phyloP scores from a whole-genome alignment of 2,329 filamentous ascomycete species.

The Fusarium succisae region DNA sequence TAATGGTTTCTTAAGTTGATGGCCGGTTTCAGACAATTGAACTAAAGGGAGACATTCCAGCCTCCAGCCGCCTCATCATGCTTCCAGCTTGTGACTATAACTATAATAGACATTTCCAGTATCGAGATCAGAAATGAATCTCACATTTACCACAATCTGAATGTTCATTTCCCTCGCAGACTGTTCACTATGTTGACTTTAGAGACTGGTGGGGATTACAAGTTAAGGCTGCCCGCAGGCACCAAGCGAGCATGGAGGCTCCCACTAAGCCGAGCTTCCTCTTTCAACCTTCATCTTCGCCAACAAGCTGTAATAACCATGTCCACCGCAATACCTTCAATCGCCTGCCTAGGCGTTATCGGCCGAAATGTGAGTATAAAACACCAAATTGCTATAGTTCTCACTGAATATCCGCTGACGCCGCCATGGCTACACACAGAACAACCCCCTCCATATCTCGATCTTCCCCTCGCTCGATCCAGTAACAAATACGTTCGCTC shows the following conservation, averaged over 20 bases:
- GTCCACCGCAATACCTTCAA: conserved; percentile 75
- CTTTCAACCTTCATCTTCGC: conserved; percentile 28
- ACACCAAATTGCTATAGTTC: background rate
- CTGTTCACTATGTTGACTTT: conserved; percentile 18
- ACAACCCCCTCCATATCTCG: conserved; percentile 94
- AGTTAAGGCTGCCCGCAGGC: conserved; percentile 20
- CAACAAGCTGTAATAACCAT: conserved; percentile 49
- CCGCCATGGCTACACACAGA: conserved; percentile 67
- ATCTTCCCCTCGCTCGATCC: conserved; percentile 82
- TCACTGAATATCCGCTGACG: background rate
- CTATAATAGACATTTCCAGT: background rate
- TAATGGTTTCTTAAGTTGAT: conserved; percentile 21
- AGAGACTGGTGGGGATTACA: conserved; percentile 27
- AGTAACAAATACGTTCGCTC: conserved; percentile 60
- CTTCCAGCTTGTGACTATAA: background rate
- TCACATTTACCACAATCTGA: background rate
- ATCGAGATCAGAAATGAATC: background rate
- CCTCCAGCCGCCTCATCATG: conserved; percentile 24
- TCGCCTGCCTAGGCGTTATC: conserved; percentile 93
- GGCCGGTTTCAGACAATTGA: conserved; percentile 31
- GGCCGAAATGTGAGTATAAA: conserved; percentile 79
- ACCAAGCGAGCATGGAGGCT: conserved; percentile 32
- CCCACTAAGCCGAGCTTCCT: conserved; percentile 29
- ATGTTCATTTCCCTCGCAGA: background rate
- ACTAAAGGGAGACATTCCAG: conserved; percentile 37